These are phyloP conservation scores for Exsudoporus floridanus DNA, from an alignment of 1,284 basidiomycete species.

Conservation along the genomic window DNA sequence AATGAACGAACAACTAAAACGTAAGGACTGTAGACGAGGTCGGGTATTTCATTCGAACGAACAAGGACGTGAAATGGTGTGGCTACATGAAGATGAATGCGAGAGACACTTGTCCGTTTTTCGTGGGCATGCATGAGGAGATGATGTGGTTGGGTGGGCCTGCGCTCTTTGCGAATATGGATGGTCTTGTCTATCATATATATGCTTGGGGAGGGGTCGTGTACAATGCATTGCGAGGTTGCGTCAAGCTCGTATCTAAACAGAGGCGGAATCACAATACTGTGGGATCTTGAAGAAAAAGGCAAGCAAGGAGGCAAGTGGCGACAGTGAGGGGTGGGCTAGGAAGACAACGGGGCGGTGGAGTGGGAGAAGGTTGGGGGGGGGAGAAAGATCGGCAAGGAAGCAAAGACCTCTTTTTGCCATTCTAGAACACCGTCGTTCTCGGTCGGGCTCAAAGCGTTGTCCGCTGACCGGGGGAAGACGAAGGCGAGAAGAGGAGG, in stretches of 20 bases:
- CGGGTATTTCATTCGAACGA: slow-evolving; percentile 21
- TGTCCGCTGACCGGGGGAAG: not conserved
- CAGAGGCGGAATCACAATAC: slow-evolving; percentile 3
- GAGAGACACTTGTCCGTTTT: slow-evolving; percentile 1
- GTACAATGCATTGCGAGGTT: slow-evolving; percentile 30
- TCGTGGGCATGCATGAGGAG: slow-evolving; percentile 22
- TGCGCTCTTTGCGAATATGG: slow-evolving; percentile 9
- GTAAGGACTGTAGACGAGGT: slow-evolving; percentile 22
- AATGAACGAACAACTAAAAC: slow-evolving; percentile 3
- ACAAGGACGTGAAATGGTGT: not conserved
- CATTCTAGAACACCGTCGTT: slow-evolving; percentile 7
- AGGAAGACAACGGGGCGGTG: slow-evolving; percentile 3
- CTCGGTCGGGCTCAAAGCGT: not conserved
- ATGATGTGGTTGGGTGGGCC: slow-evolving; percentile 9
- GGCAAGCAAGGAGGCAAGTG: slow-evolving; percentile 10
- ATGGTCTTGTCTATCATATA: slow-evolving; percentile 32
- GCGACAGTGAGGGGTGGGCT: slow-evolving; percentile 2
- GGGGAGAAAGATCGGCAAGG: slow-evolving; percentile 15
- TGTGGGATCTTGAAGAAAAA: slow-evolving; percentile 2
- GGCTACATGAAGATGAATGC: slow-evolving; percentile 17
- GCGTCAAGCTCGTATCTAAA: slow-evolving; percentile 28
- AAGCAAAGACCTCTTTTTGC: not conserved
- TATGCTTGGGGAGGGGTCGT: slow-evolving; percentile 21
- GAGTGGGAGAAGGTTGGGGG: slow-evolving; percentile 5
- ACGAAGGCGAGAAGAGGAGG: not conserved